Evolutionary conservation across 805 yeast genomes (phyloP).

Genomic region (Brettanomyces anomalus): DNA sequence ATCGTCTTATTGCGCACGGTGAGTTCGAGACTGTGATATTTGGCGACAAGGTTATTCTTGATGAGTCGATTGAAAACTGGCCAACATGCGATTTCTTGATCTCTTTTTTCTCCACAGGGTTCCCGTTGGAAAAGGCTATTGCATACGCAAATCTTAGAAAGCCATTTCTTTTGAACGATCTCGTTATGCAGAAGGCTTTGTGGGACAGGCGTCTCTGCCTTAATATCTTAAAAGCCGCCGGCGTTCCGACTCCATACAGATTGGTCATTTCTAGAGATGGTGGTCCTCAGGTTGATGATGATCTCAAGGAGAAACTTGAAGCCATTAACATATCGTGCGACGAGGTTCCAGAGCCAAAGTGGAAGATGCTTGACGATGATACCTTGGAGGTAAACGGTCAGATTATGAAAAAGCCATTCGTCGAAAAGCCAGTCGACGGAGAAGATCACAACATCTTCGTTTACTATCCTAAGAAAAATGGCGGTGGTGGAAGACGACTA

Average conservation of each 20-base stretch:
- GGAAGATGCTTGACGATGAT: constrained; percentile 87
- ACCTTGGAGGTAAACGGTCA: constrained; percentile 69
- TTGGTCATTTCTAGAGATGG: constrained; percentile 92
- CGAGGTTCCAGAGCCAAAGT: constrained; percentile 55
- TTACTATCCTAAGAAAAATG: constrained; percentile 77
- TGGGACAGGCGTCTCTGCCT: constrained; percentile 96
- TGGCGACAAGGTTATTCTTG: constrained; percentile 94
- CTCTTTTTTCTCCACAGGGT: constrained; percentile 90
- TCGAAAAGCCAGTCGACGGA: constrained; percentile 98
- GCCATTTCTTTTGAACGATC: constrained; percentile 84
- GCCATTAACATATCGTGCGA: constrained; percentile 49
- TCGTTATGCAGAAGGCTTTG: constrained; percentile 83
- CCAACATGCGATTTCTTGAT: constrained; percentile 96
- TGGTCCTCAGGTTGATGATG: constrained; percentile 79
- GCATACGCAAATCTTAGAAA: constrained; percentile 80
- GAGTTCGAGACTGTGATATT: constrained; percentile 95
- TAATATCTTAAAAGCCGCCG: constrained; percentile 62
- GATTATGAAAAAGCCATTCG: constrained; percentile 78
- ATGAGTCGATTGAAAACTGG: constrained; percentile 93
- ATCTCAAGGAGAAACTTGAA: constrained; percentile 49
- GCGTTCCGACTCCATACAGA: constrained; percentile 87
- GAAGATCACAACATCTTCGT: constrained; percentile 96
- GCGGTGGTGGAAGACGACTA: constrained; percentile 95
- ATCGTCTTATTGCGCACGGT: constrained; percentile 80
- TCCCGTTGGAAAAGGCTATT: constrained; percentile 94